phyloP scores from a whole-genome alignment of 768 basidiomycete genomes.

The Inosperma sp. region DNA sequence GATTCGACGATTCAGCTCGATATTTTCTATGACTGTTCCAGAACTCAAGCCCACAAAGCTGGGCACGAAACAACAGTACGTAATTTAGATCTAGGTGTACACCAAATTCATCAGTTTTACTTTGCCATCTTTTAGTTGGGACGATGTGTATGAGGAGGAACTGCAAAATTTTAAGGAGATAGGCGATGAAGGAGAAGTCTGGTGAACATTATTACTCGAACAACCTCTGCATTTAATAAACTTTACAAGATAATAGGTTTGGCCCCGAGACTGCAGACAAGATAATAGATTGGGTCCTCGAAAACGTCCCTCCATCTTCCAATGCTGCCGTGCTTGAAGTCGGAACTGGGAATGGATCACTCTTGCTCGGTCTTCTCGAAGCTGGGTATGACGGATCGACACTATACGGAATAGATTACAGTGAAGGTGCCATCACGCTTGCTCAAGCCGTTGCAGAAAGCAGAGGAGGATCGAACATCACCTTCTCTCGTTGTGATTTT shows the following conservation, averaged over 20 bases:
- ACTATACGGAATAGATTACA: conserved; percentile 74
- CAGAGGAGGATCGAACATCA: conserved; percentile 40
- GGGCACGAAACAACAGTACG: conserved; percentile 77
- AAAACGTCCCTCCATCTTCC: conserved; percentile 46
- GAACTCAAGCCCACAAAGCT: conserved; percentile 68
- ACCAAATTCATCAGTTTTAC: conserved; percentile 4
- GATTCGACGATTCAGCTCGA: too few species aligned
- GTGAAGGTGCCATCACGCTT: conserved; percentile 62
- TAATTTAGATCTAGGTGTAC: background rate
- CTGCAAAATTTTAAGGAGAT: conserved; percentile 68
- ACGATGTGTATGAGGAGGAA: conserved; percentile 67
- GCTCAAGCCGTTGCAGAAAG: conserved; percentile 51
- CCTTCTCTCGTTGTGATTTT: conserved; percentile 63
- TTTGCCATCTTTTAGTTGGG: conserved; percentile 53
- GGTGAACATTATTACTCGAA: conserved; percentile 40
- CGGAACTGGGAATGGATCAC: conserved; percentile 75
- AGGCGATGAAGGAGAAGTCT: conserved; percentile 82
- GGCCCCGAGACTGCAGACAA: conserved; percentile 70
- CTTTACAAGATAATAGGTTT: conserved; percentile 51
- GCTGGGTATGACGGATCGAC: conserved; percentile 53
- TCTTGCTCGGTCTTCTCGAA: conserved; percentile 67
- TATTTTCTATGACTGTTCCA: conserved; percentile 34
- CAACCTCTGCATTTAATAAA: background rate
- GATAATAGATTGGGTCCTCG: conserved; percentile 70
- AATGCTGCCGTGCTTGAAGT: conserved; percentile 64